These are phyloP conservation scores for Heterobasidion parviporum DNA, from an alignment of 1,284 basidiomycete species.

Conservation along the genomic window DNA sequence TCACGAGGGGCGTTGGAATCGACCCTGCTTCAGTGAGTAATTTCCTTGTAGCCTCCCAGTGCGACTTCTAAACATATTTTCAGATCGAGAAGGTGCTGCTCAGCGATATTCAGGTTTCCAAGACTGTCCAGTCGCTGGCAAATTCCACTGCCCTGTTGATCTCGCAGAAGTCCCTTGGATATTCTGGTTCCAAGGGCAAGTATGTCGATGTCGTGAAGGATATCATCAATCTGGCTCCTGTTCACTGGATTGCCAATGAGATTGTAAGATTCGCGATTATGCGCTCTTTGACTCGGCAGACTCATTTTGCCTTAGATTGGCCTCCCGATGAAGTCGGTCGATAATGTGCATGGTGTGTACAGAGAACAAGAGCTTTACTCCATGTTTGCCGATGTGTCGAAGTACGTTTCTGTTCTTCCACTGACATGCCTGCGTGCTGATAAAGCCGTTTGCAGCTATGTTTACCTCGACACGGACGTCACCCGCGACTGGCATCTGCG, in stretches of 20 bases:
- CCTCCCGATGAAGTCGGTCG: slow-evolving; percentile 51
- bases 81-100: slow-evolving; percentile 11
- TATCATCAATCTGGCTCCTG: slow-evolving; percentile 59
- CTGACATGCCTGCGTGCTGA: background rate
- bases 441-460: slow-evolving; percentile 36
- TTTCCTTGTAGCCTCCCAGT: background rate
- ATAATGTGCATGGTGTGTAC: slow-evolving; percentile 37
- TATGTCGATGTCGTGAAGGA: slow-evolving; percentile 66
- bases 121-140: slow-evolving; percentile 28
- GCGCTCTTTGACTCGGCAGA: background rate
- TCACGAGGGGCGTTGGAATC: slow-evolving; percentile 6
- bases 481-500: slow-evolving; percentile 53
- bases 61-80: background rate
- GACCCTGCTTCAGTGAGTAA: slow-evolving; percentile 4
- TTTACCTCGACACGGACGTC: slow-evolving; percentile 49
- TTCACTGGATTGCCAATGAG: slow-evolving; percentile 56
- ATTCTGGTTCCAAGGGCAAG: slow-evolving; percentile 22
- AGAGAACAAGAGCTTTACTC: slow-evolving; percentile 41
- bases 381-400: slow-evolving; percentile 45
- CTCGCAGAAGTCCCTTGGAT: slow-evolving; percentile 24
- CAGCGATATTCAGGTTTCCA: slow-evolving; percentile 8
- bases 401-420: slow-evolving; percentile 27
- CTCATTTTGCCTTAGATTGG: slow-evolving; percentile 32
- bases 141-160: slow-evolving; percentile 30
- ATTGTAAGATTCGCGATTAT: slow-evolving; percentile 35